Percentiles rank a stretch among this genome's conserved stretches.
Conservation (phyloP, 2,329 filamentous ascomycete genomes). For the Colletotrichum destructivum region DNA sequence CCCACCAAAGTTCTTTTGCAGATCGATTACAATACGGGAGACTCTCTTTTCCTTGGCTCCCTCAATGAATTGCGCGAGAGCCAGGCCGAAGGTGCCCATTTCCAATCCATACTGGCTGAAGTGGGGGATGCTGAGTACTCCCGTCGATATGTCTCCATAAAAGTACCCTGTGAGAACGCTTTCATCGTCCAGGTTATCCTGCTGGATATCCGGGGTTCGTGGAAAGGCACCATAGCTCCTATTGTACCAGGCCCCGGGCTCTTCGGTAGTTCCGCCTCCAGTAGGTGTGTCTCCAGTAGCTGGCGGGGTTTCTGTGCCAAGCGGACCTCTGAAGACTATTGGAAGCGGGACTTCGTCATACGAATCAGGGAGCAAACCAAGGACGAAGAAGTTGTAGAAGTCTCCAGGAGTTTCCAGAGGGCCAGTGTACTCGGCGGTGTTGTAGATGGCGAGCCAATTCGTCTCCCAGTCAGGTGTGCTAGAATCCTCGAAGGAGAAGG, state of each 20-base stretch:
- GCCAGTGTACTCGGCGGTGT: constrained; percentile 23
- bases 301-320: too few species aligned
- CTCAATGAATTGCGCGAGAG: not conserved
- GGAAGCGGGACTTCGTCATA: constrained; percentile 3
- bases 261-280: too few species aligned
- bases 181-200: constrained; percentile 5
- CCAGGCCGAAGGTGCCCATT: constrained; percentile 12
- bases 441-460: constrained; percentile 19
- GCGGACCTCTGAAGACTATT: not conserved
- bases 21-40: constrained; percentile 1
- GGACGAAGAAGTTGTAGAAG: constrained; percentile 32
- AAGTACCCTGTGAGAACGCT: constrained; percentile 25
- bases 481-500: constrained; percentile 19
- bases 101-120: constrained; percentile 18
- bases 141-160: constrained; percentile 22
- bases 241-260: not conserved
- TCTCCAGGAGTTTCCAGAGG: constrained; percentile 17
- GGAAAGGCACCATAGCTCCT: constrained; percentile 17
- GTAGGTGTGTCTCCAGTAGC: too few species aligned
- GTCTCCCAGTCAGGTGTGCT: not conserved
- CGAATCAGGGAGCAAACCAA: constrained; percentile 21
- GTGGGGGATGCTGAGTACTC: constrained; percentile 26
- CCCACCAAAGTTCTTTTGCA: constrained; percentile 32
- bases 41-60: not conserved
- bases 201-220: not conserved